Evolutionary conservation across 352 stramenopile genomes (phyloP).

Genomic region (Globisporangium lucens): DNA sequence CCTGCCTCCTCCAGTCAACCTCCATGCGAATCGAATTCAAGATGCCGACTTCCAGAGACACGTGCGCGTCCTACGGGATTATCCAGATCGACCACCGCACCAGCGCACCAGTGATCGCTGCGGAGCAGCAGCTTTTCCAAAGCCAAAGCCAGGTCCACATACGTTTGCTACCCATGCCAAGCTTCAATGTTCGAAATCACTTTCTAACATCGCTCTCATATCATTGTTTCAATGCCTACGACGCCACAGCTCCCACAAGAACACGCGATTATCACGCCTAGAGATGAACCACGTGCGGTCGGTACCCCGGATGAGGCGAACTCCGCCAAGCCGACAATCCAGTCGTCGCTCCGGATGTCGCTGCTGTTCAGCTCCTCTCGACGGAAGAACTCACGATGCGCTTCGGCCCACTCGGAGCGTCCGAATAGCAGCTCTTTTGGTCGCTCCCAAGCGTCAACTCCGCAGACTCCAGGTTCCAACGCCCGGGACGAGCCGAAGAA

Average conservation of each 20-base stretch:
- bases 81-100: background rate
- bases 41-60: background rate
- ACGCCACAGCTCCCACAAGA: background rate
- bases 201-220: background rate
- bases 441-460: background rate
- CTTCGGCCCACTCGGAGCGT: background rate
- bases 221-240: background rate
- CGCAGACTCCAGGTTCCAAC: background rate
- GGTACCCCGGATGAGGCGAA: background rate
- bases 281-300: background rate
- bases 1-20: background rate
- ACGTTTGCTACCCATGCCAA: background rate
- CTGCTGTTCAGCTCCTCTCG: conserved; percentile 1
- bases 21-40: background rate
- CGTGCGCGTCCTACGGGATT: background rate
- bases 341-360: background rate
- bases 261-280: background rate
- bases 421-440: background rate
- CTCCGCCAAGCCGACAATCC: background rate
- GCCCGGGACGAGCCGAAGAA: background rate
- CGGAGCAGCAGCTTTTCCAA: conserved; percentile 1
- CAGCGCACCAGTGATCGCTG: background rate
- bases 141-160: background rate
- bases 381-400: background rate
- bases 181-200: background rate